A percentile compares a stretch with the other conserved stretches of the same genome.
phyloP scores from a whole-genome alignment of 2,329 filamentous ascomycete genomes.

The Neocucurbitaria cava region DNA sequence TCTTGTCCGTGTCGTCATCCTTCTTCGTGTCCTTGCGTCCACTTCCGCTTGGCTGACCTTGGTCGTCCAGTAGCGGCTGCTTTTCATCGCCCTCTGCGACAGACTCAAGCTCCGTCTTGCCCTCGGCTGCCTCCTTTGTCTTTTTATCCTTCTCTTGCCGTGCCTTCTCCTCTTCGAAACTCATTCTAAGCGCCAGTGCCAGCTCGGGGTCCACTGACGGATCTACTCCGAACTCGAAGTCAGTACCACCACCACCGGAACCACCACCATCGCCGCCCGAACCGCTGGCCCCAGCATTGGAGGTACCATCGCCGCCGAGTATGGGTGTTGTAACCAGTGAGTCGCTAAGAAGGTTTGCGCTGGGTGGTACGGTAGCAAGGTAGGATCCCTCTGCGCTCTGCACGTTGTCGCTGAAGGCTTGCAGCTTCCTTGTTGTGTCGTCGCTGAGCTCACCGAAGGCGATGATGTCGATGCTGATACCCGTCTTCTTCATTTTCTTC shows the following conservation, averaged over 20 bases:
- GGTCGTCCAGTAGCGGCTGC: constrained; percentile 68
- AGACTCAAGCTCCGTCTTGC: constrained; percentile 78
- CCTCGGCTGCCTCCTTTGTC: constrained; percentile 73
- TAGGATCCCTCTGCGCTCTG: constrained; percentile 90
- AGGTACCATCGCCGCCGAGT: constrained; percentile 78
- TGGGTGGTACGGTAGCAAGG: constrained; percentile 87
- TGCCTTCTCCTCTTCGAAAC: constrained; percentile 97
- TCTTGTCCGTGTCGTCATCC: constrained; percentile 73
- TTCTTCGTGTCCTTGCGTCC: constrained; percentile 59
- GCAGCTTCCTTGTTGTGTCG: constrained; percentile 86
- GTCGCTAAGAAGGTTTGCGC: constrained; percentile 90
- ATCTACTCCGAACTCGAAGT: constrained; percentile 90
- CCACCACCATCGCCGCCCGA: constrained; percentile 62
- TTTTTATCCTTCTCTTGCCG: constrained; percentile 85
- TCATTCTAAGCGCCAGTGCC: constrained; percentile 93
- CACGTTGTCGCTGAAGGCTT: constrained; percentile 91
- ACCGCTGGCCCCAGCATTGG: constrained; percentile 61
- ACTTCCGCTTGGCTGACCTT: constrained; percentile 70
- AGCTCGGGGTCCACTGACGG: constrained; percentile 91
- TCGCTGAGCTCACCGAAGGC: constrained; percentile 93
- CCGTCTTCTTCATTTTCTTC: constrained; percentile 99
- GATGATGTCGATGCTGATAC: constrained; percentile 91
- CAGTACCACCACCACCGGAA: constrained; percentile 60
- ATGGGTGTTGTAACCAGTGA: constrained; percentile 90
- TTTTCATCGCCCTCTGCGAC: constrained; percentile 74